phyloP scores from a whole-genome alignment of 257 asterid species.

The Penstemon davidsonii region DNA sequence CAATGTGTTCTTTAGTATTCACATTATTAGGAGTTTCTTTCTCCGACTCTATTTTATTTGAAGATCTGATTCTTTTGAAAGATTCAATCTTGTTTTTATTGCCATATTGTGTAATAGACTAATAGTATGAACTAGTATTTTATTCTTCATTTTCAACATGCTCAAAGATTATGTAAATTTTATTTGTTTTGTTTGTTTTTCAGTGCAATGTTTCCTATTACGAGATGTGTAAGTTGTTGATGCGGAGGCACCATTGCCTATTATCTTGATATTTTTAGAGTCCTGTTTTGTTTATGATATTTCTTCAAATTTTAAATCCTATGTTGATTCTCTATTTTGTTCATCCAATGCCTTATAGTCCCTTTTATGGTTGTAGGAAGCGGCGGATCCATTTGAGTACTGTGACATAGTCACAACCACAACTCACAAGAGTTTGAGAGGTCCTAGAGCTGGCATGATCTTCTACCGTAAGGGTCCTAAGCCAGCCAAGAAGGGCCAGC shows the following conservation, averaged over 20 bases:
- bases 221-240: no score
- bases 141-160: neutral
- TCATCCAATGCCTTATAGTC: no score
- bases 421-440: slow-evolving; percentile 93
- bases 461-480: slow-evolving; percentile 86
- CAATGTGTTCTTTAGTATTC: neutral
- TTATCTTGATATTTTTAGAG: no score
- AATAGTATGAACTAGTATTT: neutral
- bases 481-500: slow-evolving; percentile 79
- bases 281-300: no score
- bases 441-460: slow-evolving; percentile 94
- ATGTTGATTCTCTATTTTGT: no score
- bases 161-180: neutral
- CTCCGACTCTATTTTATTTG: no score
- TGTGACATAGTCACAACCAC: slow-evolving; percentile 96
- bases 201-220: no score
- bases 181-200: no score
- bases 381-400: slow-evolving; percentile 89
- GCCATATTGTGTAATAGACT: neutral
- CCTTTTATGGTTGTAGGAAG: slow-evolving; percentile 51
- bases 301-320: no score
- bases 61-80: neutral
- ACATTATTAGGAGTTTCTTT: no score
- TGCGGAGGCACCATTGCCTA: no score
- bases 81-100: neutral